These are phyloP conservation scores for Exophiala lecanii-corni DNA, from an alignment of 2,329 filamentous ascomycete species.

Conservation along the genomic window DNA sequence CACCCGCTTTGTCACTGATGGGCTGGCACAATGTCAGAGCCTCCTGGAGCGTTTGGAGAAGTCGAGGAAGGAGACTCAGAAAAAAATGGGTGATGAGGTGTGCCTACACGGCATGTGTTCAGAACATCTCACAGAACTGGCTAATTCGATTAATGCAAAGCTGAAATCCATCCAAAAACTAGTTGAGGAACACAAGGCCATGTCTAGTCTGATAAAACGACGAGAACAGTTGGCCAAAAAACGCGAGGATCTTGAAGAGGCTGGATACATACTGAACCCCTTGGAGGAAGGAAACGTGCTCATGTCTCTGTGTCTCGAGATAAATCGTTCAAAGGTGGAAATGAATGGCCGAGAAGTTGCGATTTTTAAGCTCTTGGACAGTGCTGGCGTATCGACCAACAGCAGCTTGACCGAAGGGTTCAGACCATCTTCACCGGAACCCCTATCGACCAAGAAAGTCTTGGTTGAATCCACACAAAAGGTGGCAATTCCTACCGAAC, in stretches of 20 bases:
- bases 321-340: slow-evolving; percentile 15
- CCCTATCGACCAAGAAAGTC: slow-evolving; percentile 13
- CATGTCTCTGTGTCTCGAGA: slow-evolving; percentile 14
- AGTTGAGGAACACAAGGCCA: slow-evolving; percentile 31
- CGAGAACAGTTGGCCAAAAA: slow-evolving; percentile 23
- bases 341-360: slow-evolving; percentile 16
- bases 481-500: slow-evolving; percentile 1
- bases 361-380: slow-evolving; percentile 13
- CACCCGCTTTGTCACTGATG: slow-evolving; percentile 13
- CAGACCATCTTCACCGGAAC: background rate
- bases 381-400: slow-evolving; percentile 16
- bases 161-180: slow-evolving; percentile 33
- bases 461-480: slow-evolving; percentile 27
- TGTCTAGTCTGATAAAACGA: slow-evolving; percentile 11
- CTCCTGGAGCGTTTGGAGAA: slow-evolving; percentile 20
- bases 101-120: slow-evolving; percentile 24
- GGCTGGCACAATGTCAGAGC: slow-evolving; percentile 12
- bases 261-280: slow-evolving; percentile 17
- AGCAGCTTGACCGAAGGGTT: slow-evolving; percentile 1
- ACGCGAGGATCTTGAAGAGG: slow-evolving; percentile 30
- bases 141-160: slow-evolving; percentile 31
- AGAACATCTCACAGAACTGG: slow-evolving; percentile 12
- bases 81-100: slow-evolving; percentile 22
- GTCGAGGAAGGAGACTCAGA: slow-evolving; percentile 16
- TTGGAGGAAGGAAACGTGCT: slow-evolving; percentile 18